These are phyloP conservation scores for Caryopteris hybrid DNA, from an alignment of 305 asterid genomes.

Conservation along the genomic window DNA sequence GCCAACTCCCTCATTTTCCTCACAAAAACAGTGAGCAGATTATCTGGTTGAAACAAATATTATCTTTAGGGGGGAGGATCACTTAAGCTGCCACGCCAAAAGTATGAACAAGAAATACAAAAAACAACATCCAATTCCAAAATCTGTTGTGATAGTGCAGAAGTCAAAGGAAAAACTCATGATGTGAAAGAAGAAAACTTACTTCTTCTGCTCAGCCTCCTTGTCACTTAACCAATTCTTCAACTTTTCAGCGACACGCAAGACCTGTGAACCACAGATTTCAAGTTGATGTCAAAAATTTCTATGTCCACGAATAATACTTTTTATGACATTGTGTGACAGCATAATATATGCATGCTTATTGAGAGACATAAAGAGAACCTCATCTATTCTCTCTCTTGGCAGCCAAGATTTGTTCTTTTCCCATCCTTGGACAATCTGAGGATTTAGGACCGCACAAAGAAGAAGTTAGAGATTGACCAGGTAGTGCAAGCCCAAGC, in stretches of 20 bases:
- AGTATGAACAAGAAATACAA: not conserved
- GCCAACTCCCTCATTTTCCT: not conserved
- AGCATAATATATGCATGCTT: conserved; percentile 10
- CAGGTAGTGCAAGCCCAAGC: conserved; percentile 7
- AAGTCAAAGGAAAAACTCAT: not conserved
- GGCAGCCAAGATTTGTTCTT: conserved; percentile 87
- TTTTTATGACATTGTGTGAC: not conserved
- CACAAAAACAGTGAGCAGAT: too few relatives aligned
- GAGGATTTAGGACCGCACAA: conserved; percentile 14
- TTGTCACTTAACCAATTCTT: conserved; percentile 82
- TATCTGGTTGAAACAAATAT: too few relatives aligned
- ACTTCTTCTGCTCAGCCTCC: conserved; percentile 85
- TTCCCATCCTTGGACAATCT: conserved; percentile 87
- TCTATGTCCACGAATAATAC: not conserved
- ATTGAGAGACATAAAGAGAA: conserved; percentile 15
- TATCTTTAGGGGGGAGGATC: too few relatives aligned
- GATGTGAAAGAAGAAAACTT: conserved; percentile 25
- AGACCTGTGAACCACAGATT: conserved; percentile 44
- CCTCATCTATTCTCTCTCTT: conserved; percentile 84
- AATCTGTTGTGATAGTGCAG: not conserved
- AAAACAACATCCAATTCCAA: not conserved
- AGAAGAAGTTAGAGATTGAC: conserved; percentile 20
- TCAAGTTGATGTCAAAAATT: conserved; percentile 2
- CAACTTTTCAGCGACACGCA: conserved; percentile 62
- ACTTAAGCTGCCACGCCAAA: not conserved